Evolutionary conservation across 441 rosid species (phyloP), one percentile per base, ranked within the genome.

Genomic region (Populus trichocarpa): DNA sequence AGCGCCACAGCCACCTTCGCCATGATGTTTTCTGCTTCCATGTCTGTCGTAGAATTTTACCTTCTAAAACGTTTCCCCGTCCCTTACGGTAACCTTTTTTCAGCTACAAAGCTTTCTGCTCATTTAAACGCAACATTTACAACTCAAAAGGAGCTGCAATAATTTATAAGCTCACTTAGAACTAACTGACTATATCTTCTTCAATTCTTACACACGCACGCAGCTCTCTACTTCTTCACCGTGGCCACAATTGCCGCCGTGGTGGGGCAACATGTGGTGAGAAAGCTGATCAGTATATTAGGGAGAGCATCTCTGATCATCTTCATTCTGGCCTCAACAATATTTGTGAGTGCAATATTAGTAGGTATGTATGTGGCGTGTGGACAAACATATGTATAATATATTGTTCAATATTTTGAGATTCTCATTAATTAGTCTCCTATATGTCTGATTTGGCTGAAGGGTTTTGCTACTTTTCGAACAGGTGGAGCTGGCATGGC

Each of bases 271-370:
- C 78, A 79, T 73, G 79, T 89, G 10, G 89, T 91, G 6, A 79
- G 85, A 35, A 88, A 71, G 86, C 71, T 88, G 69, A 84, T 89
- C 69, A 72, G 70, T 26, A 63, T 91, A 33, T 66, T 91, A 2
- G 90, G 89, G 26, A 86, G 95, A 83, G 91, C 91, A 69, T 91
- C 95, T 57, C 28, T 88, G n/a, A 86, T 91, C 57, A 86, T 91
- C 81, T 91, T 89, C 84, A 85, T 87, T 81, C 81, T 91, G 16
- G 84, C 95, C 40, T 84, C 80, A 73, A 88, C 90, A 74, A 89
- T 89, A 46, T 86, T 91, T 23, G 77, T 82, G 25, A 90, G 92
- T 79, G 89, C 91, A 38, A 67, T 89, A 74, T 81, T 85, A 20
- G 80, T 90, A 72, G 91, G 92, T 87, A 84, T 12, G 81, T 46